phyloP scores from a whole-genome alignment of 176 grass and related monocot species.

The Oryza meyeriana region DNA sequence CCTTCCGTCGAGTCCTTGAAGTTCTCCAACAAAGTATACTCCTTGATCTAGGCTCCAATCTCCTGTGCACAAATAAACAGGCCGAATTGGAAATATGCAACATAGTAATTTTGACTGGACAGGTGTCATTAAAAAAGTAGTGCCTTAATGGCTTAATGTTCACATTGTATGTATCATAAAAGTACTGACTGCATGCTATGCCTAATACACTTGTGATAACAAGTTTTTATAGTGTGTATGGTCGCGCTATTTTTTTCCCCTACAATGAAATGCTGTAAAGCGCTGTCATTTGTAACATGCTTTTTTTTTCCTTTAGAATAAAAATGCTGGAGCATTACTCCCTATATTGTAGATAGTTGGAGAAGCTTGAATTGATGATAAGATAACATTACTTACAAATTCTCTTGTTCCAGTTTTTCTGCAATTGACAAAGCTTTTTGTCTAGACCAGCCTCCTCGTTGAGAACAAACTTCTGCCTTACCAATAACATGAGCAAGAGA shows the following conservation, averaged over 20 bases:
- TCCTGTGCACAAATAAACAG: slow-evolving; percentile 55
- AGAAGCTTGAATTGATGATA: slow-evolving; percentile 29
- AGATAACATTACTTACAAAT: slow-evolving; percentile 70
- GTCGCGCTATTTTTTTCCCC: background rate
- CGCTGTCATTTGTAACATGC: background rate
- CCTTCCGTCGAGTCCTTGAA: slow-evolving; percentile 60
- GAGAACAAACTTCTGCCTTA: slow-evolving; percentile 68
- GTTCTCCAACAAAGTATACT: slow-evolving; percentile 75
- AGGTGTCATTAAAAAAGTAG: background rate
- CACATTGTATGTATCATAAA: background rate
- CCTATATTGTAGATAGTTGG: background rate
- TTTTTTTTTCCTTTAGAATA: slow-evolving; percentile 16
- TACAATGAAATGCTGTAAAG: background rate
- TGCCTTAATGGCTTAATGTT: background rate
- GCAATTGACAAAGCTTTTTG: slow-evolving; percentile 80
- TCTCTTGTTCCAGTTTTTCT: slow-evolving; percentile 93
- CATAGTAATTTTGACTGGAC: background rate
- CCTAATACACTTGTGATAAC: slow-evolving; percentile 5
- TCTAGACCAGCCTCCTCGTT: slow-evolving; percentile 65
- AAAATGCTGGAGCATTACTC: background rate
- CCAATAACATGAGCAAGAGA: slow-evolving; percentile 88
- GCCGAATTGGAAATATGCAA: slow-evolving; percentile 4
- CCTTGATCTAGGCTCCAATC: slow-evolving; percentile 87
- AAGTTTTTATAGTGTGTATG: background rate
- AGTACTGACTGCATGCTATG: background rate